A percentile compares a stretch with the other conserved stretches of the same genome.
Conservation (phyloP, 345 rosid genomes). For the Rhodomyrtus tomentosa region DNA sequence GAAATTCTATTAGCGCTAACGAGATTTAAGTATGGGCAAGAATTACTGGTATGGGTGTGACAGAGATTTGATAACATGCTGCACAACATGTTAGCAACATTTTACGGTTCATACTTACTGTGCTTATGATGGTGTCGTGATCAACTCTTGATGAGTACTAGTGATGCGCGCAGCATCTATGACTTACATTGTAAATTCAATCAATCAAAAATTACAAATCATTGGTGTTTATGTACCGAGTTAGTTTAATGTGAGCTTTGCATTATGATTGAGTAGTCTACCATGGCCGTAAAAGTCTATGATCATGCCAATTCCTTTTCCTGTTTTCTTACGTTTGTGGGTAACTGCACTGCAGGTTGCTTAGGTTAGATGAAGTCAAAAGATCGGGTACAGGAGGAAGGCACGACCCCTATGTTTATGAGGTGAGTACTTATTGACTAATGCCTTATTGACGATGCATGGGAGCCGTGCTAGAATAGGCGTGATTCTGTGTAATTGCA, state of each 20-base stretch:
- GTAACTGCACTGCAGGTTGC: constrained; percentile 29
- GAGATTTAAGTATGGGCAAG: not conserved
- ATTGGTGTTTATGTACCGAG: not conserved
- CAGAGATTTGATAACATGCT: not conserved
- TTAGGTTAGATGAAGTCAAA: constrained; percentile 49
- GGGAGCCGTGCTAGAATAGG: not conserved
- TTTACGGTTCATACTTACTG: not conserved
- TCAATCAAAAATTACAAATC: not conserved
- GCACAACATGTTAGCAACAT: not conserved
- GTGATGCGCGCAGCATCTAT: not conserved
- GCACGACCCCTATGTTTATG: constrained; percentile 67
- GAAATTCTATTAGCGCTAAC: not conserved
- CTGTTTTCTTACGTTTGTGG: not conserved
- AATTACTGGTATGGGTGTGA: not conserved
- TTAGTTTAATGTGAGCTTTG: not conserved
- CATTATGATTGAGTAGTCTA: not conserved
- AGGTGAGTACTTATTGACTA: constrained; percentile 13
- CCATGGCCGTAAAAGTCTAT: not conserved
- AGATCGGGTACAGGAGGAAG: constrained; percentile 83
- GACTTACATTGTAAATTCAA: not conserved
- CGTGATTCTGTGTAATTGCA: not conserved
- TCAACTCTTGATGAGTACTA: not conserved
- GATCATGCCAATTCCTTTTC: not conserved
- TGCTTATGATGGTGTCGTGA: not conserved
- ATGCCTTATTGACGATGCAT: not conserved